Percentiles rank a stretch among this genome's conserved stretches.
Evolutionary conservation across 1,284 basidiomycete species (phyloP).

Genomic region (Farysia itapuensis): DNA sequence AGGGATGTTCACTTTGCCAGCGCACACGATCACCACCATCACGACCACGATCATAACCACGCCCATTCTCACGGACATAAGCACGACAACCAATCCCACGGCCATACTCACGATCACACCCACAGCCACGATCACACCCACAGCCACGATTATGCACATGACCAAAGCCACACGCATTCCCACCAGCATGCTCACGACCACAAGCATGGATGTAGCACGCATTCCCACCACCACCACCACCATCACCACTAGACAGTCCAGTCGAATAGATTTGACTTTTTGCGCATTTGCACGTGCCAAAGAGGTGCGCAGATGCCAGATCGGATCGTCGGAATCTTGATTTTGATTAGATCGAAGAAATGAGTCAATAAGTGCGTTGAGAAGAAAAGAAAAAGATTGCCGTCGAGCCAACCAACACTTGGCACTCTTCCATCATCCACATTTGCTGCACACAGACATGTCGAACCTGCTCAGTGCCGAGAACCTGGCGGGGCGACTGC

Average conservation of each 20-base stretch:
- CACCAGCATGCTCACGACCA: conserved; percentile 12
- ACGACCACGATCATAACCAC: conserved; percentile 6
- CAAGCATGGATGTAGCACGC: neutral
- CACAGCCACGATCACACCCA: conserved; percentile 17
- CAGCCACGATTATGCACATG: conserved; percentile 8
- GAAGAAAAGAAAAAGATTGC: too few species aligned
- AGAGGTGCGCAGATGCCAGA: too few species aligned
- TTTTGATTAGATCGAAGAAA: too few species aligned
- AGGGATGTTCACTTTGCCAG: conserved; percentile 4
- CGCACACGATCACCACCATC: conserved; percentile 23
- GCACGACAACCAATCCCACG: conserved; percentile 11
- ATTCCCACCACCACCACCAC: conserved; percentile 6
- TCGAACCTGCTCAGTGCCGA: conserved; percentile 54
- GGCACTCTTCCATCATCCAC: too few species aligned
- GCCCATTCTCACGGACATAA: conserved; percentile 20
- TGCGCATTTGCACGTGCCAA: too few species aligned
- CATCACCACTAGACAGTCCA: conserved; percentile 10
- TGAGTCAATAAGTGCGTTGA: too few species aligned
- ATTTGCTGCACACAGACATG: too few species aligned
- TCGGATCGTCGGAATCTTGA: too few species aligned
- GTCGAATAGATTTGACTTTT: too few species aligned
- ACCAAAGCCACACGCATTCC: conserved; percentile 6
- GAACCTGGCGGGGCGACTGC: conserved; percentile 68
- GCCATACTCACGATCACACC: conserved; percentile 20
- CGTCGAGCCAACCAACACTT: too few species aligned